Base-by-base conservation (phyloP, 2,329 filamentous ascomycete species). In the Aspergillus thermomutatus region DNA sequence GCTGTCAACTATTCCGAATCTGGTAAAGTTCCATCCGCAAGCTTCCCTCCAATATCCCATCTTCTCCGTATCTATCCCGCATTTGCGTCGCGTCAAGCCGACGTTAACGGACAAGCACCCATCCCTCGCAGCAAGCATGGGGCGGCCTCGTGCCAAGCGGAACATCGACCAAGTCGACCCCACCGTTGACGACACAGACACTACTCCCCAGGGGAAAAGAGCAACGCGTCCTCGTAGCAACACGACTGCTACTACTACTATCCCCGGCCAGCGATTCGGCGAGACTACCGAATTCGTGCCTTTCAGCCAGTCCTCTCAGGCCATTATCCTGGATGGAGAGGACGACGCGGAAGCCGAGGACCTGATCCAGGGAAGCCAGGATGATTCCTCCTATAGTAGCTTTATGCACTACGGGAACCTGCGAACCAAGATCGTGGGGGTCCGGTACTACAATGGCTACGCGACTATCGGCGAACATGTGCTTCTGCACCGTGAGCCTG, bases 391-490 rank as follows among this genome's bases (percentile, higher is more conserved):
- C 2, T 64, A 71, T 51, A 64, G 66, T 3, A 69, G 60, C 25
- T 74, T 66, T 49, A 65, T 74, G 45, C 70, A 75, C 21, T 78
- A 78, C 57, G 76, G 77, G 3, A 65, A 66, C 40, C 56, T 83
- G 19, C 66, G 78, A 19, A 78, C 77, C 19, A 86, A 85, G 54
- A 84, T 87, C 50, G 85, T 87, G 2, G 85, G 85, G 1, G 73
- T 82, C 67, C 65, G 80, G 76, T 89, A 84, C 68, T 90, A 91
- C 69, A 73, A 72, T 54, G 87, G 87, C 1, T 77, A 81, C 61
- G 87, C 87, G 14, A 86, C 81, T 7, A 64, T 78, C 2, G 86
- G 86, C 25, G 87, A 91, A 68, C 78, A 82, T 53, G 85, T 90
- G 2, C 71, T 87, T 49, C 76, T 88, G 53, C 78, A 77, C 37